Conservation (phyloP, 495 filamentous ascomycete genomes). For the Aspergillus baeticus region DNA sequence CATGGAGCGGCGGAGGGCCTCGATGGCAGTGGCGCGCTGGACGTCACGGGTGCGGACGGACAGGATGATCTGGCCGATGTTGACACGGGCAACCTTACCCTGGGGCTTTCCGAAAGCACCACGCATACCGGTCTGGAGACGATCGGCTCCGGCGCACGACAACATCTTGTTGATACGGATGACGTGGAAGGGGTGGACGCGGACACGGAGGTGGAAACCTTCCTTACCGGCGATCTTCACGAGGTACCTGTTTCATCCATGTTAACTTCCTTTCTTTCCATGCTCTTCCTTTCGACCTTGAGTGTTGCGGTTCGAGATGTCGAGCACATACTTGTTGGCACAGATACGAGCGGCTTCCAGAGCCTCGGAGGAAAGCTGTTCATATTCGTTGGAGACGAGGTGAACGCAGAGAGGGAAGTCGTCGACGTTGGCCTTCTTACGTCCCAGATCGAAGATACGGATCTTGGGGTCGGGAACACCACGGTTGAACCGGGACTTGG, state of each 20-base stretch:
- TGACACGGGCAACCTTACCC: constrained; percentile 95
- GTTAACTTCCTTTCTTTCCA: constrained; percentile 11
- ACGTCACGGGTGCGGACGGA: constrained; percentile 91
- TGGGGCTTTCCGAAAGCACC: constrained; percentile 99
- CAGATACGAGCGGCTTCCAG: constrained; percentile 99
- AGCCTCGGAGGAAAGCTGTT: constrained; percentile 97
- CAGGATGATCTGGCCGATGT: constrained; percentile 98
- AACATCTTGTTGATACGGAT: constrained; percentile 99
- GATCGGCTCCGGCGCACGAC: constrained; percentile 99
- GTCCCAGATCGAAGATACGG: constrained; percentile 98
- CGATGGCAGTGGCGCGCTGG: constrained; percentile 89
- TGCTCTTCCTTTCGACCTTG: neutral
- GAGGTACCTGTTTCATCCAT: constrained; percentile 61
- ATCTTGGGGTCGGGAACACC: constrained; percentile 99
- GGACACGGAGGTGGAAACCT: constrained; percentile 97
- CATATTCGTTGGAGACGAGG: constrained; percentile 99
- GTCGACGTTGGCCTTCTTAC: constrained; percentile 96
- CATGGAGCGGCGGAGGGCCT: constrained; percentile 96
- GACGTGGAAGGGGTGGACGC: constrained; percentile 98
- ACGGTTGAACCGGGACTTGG: constrained; percentile 99
- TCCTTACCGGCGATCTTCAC: constrained; percentile 98
- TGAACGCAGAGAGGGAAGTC: constrained; percentile 98
- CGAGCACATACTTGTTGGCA: constrained; percentile 83
- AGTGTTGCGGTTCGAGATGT: neutral
- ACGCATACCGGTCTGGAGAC: constrained; percentile 99